A percentile compares a stretch with the other conserved stretches of the same genome.
These are phyloP conservation scores for Aspergillus puulaauensis DNA, from an alignment of 2,329 filamentous ascomycete species.

Conservation along the genomic window DNA sequence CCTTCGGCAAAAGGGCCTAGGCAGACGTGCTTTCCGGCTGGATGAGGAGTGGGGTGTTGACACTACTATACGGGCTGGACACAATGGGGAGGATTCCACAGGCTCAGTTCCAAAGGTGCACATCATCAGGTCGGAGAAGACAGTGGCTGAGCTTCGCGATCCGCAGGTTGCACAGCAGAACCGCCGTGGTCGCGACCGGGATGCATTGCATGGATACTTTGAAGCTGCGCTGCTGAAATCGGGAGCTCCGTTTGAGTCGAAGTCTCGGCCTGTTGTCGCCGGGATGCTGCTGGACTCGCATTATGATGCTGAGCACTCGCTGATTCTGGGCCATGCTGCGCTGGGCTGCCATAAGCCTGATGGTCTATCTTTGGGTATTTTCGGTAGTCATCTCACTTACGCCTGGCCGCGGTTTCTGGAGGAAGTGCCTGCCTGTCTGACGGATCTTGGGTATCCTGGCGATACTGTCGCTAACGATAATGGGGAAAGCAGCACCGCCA, in stretches of 20 bases:
- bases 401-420: slow-evolving; percentile 1
- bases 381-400: neutral
- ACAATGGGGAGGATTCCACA: neutral
- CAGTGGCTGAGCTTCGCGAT: neutral
- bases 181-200: neutral
- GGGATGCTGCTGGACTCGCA: neutral
- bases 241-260: neutral
- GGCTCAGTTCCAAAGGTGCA: neutral
- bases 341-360: neutral
- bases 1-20: neutral
- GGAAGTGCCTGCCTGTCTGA: neutral
- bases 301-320: neutral
- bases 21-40: neutral
- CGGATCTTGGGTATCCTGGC: neutral
- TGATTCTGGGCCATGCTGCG: neutral
- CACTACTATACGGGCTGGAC: neutral
- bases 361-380: neutral
- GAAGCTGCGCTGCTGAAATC: neutral
- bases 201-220: neutral
- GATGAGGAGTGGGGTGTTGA: neutral
- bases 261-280: neutral
- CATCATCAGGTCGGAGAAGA: neutral
- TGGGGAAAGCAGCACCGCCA: neutral
- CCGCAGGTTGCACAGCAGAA: slow-evolving; percentile 2
- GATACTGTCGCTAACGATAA: neutral